Evolutionary conservation across 305 asterid genomes (phyloP).

Genomic region (Fraxinus xanthoxyloides): DNA sequence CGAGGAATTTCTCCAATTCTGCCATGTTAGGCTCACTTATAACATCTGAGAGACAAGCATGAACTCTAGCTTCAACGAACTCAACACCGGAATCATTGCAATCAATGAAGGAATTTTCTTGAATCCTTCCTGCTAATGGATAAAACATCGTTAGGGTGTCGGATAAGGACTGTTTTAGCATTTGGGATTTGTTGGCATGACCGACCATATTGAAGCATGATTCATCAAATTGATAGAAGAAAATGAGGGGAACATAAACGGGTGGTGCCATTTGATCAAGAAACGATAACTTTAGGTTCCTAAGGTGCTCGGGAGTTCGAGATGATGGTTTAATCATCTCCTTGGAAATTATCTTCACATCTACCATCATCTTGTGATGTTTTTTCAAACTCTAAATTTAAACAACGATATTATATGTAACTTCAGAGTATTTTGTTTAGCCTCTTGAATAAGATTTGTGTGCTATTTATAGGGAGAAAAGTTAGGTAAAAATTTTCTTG

Average conservation of each 20-base stretch:
- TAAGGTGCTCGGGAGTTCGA: conserved; percentile 36
- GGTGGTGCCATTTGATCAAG: conserved; percentile 34
- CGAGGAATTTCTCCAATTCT: conserved; percentile 18
- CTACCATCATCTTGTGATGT: not conserved
- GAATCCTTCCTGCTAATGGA: conserved; percentile 40
- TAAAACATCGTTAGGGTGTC: conserved; percentile 26
- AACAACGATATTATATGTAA: not conserved
- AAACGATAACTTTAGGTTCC: conserved; percentile 30
- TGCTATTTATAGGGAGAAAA: not conserved
- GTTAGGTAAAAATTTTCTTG: not conserved
- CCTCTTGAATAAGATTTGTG: not conserved
- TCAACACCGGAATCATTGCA: conserved; percentile 40
- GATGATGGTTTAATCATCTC: conserved; percentile 36
- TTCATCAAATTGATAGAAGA: conserved; percentile 27
- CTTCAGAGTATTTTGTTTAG: not conserved
- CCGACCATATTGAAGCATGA: not conserved
- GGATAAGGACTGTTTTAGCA: conserved; percentile 28
- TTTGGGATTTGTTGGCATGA: not conserved
- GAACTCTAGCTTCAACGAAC: conserved; percentile 28
- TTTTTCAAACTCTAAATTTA: not conserved
- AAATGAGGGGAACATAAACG: conserved; percentile 33
- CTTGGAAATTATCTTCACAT: conserved; percentile 20
- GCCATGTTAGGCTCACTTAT: conserved; percentile 1
- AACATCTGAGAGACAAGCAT: conserved; percentile 12
- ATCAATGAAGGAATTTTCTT: conserved; percentile 17